Base-by-base conservation (phyloP, 768 basidiomycete species). In the Lactifluus rugatus region DNA sequence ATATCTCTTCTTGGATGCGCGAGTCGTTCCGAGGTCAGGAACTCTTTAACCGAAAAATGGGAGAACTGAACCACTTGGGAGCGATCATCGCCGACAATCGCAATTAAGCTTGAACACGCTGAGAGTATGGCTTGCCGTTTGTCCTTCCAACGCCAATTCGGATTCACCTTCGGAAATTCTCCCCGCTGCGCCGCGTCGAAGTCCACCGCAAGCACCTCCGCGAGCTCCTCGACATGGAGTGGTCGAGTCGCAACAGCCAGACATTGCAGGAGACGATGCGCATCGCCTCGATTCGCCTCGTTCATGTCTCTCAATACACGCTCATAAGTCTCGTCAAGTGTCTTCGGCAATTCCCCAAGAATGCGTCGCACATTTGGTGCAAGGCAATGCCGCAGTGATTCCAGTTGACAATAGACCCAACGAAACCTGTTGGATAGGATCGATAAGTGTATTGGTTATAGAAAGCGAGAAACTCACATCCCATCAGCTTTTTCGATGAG, bases 11-110 rank as follows among this genome's bases (percentile, higher is more conserved):
- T 34, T 44, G 48, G 31, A 25, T 21, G 14, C 0, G 52, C 39
- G 3, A 54, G 52, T 5, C 32, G 47, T 26, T 37, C 14, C 6
- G 58, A 59, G 0, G 31, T 59, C 1, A 59, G 41, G 25, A 42
- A 59, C 17, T 54, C 58, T 6, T 59, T 53, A 3, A 59, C 58
- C 0, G 58, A 54, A 23, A 48, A 17, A 13, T 59, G 58, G 0
- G 58, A 54, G 6, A 60, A 60, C 3, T 60, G 47, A 2, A 60
- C 58, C 5, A 60, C 28, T 36, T 34, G n/a, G 14, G 41, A 54
- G 5, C 6, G 4, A 2, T 25, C 41, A 14, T 42, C 11, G 3
- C 39, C 41, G 34, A 45, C 19, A 14, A 60, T 19, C 16, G 41
- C 0, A 3, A 60, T 21, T 11, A 60, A 26, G 23, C 53, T 59